These are phyloP conservation scores for Clathrospora elynae DNA, from an alignment of 2,329 filamentous ascomycete species.

Conservation along the genomic window DNA sequence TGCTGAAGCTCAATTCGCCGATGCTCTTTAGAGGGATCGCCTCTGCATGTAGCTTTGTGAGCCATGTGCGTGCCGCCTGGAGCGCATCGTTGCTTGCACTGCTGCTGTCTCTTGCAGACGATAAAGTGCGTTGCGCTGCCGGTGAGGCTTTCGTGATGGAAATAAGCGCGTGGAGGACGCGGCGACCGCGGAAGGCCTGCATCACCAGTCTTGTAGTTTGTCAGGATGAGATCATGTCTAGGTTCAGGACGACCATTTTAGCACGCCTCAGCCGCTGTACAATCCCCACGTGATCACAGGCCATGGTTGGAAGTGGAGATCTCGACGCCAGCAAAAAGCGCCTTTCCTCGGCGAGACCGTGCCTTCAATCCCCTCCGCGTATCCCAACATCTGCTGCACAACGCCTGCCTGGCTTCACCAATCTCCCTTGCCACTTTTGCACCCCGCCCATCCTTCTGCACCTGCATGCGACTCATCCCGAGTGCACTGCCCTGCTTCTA, in stretches of 20 bases:
- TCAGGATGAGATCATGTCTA: conserved; percentile 21
- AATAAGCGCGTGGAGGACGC: conserved; percentile 5
- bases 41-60: conserved; percentile 58
- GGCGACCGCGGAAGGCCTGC: conserved; percentile 8
- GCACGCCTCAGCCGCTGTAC: conserved; percentile 8
- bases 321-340: conserved; percentile 13
- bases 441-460: conserved; percentile 14
- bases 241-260: conserved; percentile 18
- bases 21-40: conserved; percentile 60
- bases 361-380: no score
- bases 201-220: conserved; percentile 9
- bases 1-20: conserved; percentile 65
- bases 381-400: conserved; percentile 27
- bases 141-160: conserved; percentile 12
- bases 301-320: background rate
- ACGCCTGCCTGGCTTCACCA: conserved; percentile 18
- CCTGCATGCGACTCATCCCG: conserved; percentile 7
- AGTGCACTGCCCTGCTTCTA: conserved; percentile 3
- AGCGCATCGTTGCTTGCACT: conserved; percentile 37
- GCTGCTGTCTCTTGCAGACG: conserved; percentile 8
- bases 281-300: conserved; percentile 11
- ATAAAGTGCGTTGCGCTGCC: conserved; percentile 13
- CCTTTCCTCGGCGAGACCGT: no score
- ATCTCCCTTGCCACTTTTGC: conserved; percentile 21
- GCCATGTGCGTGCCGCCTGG: conserved; percentile 60